Evolutionary conservation across 2,329 filamentous ascomycete genomes (phyloP).

Genomic region (Botrytis squamosa): DNA sequence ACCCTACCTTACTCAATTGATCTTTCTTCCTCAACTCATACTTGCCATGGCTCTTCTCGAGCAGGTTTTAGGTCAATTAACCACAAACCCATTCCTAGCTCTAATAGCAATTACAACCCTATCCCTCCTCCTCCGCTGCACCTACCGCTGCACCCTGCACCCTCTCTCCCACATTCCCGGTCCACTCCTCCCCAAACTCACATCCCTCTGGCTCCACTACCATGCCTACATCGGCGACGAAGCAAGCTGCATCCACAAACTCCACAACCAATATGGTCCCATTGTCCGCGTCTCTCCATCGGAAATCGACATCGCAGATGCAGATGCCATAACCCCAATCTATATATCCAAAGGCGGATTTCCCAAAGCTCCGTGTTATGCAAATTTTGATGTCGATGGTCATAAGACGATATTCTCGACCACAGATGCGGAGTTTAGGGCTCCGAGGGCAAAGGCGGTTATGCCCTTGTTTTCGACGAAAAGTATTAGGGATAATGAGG

Average conservation of each 20-base stretch:
- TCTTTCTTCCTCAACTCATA: background rate
- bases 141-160: conserved; percentile 42
- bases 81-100: conserved; percentile 21
- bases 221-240: conserved; percentile 43
- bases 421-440: conserved; percentile 43
- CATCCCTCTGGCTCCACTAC: conserved; percentile 39
- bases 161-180: conserved; percentile 44
- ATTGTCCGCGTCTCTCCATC: conserved; percentile 40
- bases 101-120: conserved; percentile 20
- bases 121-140: conserved; percentile 26
- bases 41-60: conserved; percentile 25
- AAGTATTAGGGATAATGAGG: conserved; percentile 43
- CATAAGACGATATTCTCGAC: conserved; percentile 54
- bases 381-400: conserved; percentile 57
- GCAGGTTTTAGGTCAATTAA: conserved; percentile 1
- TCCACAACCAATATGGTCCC: conserved; percentile 38
- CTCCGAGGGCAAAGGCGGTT: conserved; percentile 50
- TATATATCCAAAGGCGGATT: conserved; percentile 55
- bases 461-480: conserved; percentile 49
- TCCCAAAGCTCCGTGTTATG: conserved; percentile 50
- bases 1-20: background rate
- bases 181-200: conserved; percentile 39
- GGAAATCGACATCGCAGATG: conserved; percentile 40
- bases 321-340: conserved; percentile 44
- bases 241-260: conserved; percentile 30